Evolutionary conservation across 1,284 basidiomycete genomes (phyloP), one percentile per base, ranked within the genome.

Genomic region (Rhodofomes roseus): DNA sequence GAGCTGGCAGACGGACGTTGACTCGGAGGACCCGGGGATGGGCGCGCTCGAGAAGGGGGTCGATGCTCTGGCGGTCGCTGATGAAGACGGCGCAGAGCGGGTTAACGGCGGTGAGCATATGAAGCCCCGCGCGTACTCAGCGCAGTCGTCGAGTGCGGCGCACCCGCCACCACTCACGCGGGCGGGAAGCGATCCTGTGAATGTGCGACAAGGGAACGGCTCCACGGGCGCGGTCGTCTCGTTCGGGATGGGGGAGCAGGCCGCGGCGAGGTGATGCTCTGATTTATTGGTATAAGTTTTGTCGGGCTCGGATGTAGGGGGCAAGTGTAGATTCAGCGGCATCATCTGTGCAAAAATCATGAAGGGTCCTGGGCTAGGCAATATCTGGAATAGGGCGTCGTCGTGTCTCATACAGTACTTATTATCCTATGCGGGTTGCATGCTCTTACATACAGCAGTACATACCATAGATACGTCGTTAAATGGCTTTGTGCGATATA

Each of bases 1-100:
- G 60, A 67, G 66, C 57, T 71, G 69, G 66, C 63, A 64, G 37
- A 62, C 59, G 39, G 61, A 58, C 34, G 59, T 37, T 40, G 58
- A 59, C 40, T 61, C 61, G 20, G 63, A 53, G 39, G 63, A 62
- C 58, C 60, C 65, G 59, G 50, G 40, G 54, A 60, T 51, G 53
- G 56, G 18, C 8, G 40, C 40, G 54, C 46, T 34, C 34, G 57
- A 54, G 57, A 57, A 63, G 55, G 61, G 54, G 27, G 44, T 61
- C 54, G 52, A 60, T 56, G 61, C 59, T 58, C 63, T 64, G 20
- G 60, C 39, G 29, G 51, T 61, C 18, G 48, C 18, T 29, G 59
- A 55, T 36, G 60, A 36, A 34, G 59, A 56, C n/a, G 25, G 2
- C n/a, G n/a, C 48, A 22, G 51, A 50, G 22, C 41, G 41, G 48